Conservation (phyloP, 768 basidiomycete genomes). For the Psilocybe cubensis region DNA sequence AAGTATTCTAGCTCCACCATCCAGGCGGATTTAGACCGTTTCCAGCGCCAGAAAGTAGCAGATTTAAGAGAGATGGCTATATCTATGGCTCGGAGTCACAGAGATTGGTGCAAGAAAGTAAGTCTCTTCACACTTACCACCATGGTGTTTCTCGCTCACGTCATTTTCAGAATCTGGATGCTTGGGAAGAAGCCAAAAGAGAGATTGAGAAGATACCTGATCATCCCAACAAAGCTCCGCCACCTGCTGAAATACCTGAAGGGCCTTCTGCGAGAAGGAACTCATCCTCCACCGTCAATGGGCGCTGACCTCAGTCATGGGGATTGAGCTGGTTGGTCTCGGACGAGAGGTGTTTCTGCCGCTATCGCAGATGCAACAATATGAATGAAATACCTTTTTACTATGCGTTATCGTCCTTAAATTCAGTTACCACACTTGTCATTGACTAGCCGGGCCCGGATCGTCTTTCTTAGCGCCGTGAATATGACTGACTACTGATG, state of each 20-base stretch:
- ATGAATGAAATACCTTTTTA: constrained; percentile 6
- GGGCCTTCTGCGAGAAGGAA: constrained; percentile 52
- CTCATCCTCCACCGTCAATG: constrained; percentile 74
- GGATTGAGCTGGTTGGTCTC: neutral
- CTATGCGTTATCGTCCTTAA: neutral
- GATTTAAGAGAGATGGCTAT: constrained; percentile 95
- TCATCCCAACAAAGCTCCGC: constrained; percentile 78
- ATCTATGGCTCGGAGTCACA: constrained; percentile 85
- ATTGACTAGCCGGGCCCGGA: neutral
- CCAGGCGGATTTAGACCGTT: constrained; percentile 96
- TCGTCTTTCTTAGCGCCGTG: neutral
- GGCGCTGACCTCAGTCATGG: constrained; percentile 37
- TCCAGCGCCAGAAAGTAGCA: constrained; percentile 98
- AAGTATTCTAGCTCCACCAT: constrained; percentile 97
- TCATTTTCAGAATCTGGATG: constrained; percentile 81
- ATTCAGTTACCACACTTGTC: neutral
- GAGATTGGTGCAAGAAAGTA: constrained; percentile 98
- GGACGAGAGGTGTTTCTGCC: constrained; percentile 1
- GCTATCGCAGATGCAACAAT: constrained; percentile 1
- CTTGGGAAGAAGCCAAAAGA: constrained; percentile 94
- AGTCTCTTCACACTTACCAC: constrained; percentile 15
- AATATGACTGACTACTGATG: neutral
- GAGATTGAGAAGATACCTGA: constrained; percentile 90
- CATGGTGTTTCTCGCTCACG: constrained; percentile 8
- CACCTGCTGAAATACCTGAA: constrained; percentile 31